These are phyloP conservation scores for Lactarius quietus DNA, from an alignment of 768 basidiomycete species.

Conservation along the genomic window DNA sequence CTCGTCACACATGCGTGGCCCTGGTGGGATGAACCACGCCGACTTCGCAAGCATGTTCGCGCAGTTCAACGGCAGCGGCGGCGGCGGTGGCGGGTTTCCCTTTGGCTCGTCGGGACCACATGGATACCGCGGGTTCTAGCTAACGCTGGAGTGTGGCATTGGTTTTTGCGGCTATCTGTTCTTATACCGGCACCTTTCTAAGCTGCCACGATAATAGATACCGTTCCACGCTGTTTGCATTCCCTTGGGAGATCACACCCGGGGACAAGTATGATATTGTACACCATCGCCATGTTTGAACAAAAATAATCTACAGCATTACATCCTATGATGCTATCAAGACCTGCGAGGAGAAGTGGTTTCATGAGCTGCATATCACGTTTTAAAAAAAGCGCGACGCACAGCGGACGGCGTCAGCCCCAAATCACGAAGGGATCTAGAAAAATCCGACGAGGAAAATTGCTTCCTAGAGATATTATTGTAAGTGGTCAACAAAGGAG, in stretches of 20 bases:
- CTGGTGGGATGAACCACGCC: constrained; percentile 38
- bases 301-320: neutral
- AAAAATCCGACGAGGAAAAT: constrained; percentile 68
- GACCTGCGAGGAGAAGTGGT: constrained; percentile 5
- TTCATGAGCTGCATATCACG: neutral
- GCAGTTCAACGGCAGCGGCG: constrained; percentile 16
- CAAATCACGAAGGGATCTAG: constrained; percentile 75
- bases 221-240: neutral
- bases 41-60: constrained; percentile 26
- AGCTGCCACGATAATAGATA: constrained; percentile 1
- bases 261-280: constrained; percentile 5
- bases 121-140: constrained; percentile 17
- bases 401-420: constrained; percentile 92
- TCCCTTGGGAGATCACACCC: constrained; percentile 6
- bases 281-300: constrained; percentile 7
- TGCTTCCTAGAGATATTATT: constrained; percentile 55
- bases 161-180: neutral
- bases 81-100: constrained; percentile 8
- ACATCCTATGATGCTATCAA: constrained; percentile 22
- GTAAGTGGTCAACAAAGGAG: neutral
- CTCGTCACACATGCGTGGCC: constrained; percentile 26
- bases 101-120: constrained; percentile 6
- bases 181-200: neutral
- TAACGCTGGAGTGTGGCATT: neutral
- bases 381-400: constrained; percentile 29